Percentiles rank a stretch among this genome's conserved stretches.
phyloP scores from a whole-genome alignment of 257 asterid species.

The Przewalskia tangutica region DNA sequence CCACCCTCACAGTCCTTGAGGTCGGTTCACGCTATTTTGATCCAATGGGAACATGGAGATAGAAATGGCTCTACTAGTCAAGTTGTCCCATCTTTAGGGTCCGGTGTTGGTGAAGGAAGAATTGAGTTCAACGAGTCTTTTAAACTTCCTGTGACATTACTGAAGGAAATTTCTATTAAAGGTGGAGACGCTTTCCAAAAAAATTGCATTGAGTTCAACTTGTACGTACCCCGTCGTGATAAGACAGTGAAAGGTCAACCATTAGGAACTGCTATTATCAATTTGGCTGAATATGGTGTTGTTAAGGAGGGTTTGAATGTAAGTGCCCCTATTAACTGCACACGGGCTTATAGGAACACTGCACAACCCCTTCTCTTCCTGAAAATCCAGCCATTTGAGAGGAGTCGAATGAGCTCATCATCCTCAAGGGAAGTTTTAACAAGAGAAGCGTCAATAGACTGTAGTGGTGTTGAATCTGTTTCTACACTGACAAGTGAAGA shows the following conservation, averaged over 20 bases:
- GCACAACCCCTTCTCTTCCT: conserved; percentile 56
- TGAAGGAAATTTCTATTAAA: conserved; percentile 40
- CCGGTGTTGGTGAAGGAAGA: conserved; percentile 55
- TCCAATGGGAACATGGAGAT: conserved; percentile 73
- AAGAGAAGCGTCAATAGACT: conserved; percentile 46
- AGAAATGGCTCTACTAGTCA: conserved; percentile 52
- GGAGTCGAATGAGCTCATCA: conserved; percentile 27
- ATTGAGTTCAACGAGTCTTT: conserved; percentile 64
- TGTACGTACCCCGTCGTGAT: conserved; percentile 66
- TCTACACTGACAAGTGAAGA: conserved; percentile 63
- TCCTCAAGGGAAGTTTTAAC: conserved; percentile 36
- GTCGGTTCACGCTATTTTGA: conserved; percentile 40
- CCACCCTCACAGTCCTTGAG: conserved; percentile 76
- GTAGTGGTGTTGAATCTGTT: conserved; percentile 38
- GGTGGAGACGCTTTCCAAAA: conserved; percentile 45
- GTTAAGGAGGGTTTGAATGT: conserved; percentile 34
- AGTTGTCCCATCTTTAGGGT: conserved; percentile 43
- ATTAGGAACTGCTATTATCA: conserved; percentile 64
- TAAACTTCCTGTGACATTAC: conserved; percentile 46
- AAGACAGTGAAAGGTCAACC: conserved; percentile 56
- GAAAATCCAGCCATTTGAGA: conserved; percentile 43
- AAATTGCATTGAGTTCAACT: conserved; percentile 57
- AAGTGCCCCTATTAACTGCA: conserved; percentile 52
- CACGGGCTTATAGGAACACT: conserved; percentile 61
- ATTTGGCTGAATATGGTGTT: conserved; percentile 62